A percentile compares a stretch with the other conserved stretches of the same genome.
phyloP scores from a whole-genome alignment of 1,139 yeast genomes.

The Debaryomyces coudertii region DNA sequence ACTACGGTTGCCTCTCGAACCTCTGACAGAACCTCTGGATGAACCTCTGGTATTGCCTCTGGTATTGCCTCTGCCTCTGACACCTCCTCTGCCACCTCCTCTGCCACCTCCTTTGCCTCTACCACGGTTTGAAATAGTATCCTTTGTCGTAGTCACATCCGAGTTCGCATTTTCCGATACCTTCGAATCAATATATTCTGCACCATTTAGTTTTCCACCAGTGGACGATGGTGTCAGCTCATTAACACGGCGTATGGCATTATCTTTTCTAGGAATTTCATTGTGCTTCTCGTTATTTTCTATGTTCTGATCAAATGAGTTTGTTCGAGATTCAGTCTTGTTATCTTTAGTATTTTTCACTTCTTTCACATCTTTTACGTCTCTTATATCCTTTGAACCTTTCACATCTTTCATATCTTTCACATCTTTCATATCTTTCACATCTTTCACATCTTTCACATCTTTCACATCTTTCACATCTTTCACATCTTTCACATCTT shows the following conservation, averaged over 20 bases:
- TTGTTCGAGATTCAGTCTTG: background rate
- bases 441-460: background rate
- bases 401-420: background rate
- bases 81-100: constrained; percentile 25
- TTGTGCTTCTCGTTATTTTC: background rate
- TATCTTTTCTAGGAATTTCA: background rate
- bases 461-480: background rate
- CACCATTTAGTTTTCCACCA: background rate
- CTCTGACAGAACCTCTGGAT: constrained; percentile 13
- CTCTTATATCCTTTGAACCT: too few relatives aligned
- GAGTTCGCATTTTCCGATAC: background rate
- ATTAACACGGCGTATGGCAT: background rate
- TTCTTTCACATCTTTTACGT: background rate
- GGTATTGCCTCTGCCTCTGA: constrained; percentile 5
- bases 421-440: background rate
- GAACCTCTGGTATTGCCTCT: too few relatives aligned
- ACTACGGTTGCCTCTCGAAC: constrained; percentile 10
- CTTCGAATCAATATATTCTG: background rate
- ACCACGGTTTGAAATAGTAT: background rate
- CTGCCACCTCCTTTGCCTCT: constrained; percentile 16
- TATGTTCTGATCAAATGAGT: background rate
- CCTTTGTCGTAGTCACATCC: background rate
- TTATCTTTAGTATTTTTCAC: background rate
- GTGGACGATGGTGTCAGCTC: constrained; percentile 1
- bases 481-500: background rate